Conservation (phyloP, 2,329 filamentous ascomycete genomes). For the Nothophoma quercina region DNA sequence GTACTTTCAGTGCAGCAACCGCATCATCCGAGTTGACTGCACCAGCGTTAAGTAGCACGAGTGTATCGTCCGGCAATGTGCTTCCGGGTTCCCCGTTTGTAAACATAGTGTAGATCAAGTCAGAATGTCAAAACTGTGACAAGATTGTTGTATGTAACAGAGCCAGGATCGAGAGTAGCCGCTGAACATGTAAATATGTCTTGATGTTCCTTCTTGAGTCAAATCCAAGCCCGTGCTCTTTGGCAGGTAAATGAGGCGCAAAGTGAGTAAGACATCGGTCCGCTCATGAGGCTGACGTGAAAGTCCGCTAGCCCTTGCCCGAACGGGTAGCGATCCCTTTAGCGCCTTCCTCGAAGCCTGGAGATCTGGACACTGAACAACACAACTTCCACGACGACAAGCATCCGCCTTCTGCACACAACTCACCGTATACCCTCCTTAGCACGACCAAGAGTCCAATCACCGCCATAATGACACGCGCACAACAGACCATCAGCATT, state of each 20-base stretch:
- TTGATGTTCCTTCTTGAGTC: not conserved
- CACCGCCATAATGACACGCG: constrained; percentile 80
- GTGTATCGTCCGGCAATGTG: constrained; percentile 1
- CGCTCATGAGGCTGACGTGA: constrained; percentile 14
- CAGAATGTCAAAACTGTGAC: not conserved
- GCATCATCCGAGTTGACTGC: not conserved
- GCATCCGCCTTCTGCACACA: constrained; percentile 12
- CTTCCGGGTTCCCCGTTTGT: not conserved
- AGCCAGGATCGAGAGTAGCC: not conserved
- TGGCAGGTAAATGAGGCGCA: not conserved
- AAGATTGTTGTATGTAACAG: too few relatives aligned
- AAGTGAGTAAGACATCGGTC: not conserved
- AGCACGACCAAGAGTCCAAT: constrained; percentile 1
- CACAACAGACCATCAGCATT: constrained; percentile 89
- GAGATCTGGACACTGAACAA: constrained; percentile 36
- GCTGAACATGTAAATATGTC: too few relatives aligned
- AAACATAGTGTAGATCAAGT: constrained; percentile 1
- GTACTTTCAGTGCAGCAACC: not conserved
- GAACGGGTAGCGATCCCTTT: constrained; percentile 30
- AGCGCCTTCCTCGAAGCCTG: constrained; percentile 28
- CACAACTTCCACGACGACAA: constrained; percentile 27
- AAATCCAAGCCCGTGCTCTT: constrained; percentile 15
- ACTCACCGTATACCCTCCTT: constrained; percentile 35
- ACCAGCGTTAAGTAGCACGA: not conserved
- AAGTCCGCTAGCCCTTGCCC: constrained; percentile 28